Conservation (phyloP, 2,329 filamentous ascomycete genomes). For the Aspergillus brasiliensis region DNA sequence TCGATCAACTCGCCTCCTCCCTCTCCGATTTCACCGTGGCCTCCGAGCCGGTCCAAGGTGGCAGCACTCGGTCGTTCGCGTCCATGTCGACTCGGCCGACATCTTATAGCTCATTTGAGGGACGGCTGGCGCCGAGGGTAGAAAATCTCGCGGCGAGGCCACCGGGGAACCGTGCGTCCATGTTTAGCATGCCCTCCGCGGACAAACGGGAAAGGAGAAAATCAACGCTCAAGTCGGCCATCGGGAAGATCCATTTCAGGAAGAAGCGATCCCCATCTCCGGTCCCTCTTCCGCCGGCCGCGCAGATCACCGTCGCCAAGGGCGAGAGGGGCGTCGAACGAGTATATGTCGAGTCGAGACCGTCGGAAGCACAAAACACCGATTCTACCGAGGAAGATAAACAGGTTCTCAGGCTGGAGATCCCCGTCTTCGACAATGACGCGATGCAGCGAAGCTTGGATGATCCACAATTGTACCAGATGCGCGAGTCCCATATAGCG, state of each 20-base stretch:
- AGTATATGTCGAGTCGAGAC: constrained; percentile 32
- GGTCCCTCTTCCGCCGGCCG: constrained; percentile 30
- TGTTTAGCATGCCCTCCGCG: constrained; percentile 30
- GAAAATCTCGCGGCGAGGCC: constrained; percentile 21
- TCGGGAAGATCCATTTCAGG: constrained; percentile 40
- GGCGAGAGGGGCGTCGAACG: constrained; percentile 36
- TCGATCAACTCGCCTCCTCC: constrained; percentile 35
- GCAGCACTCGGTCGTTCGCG: constrained; percentile 41
- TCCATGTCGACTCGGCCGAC: constrained; percentile 45
- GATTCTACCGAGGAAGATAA: constrained; percentile 18
- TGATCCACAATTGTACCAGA: constrained; percentile 32
- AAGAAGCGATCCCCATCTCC: constrained; percentile 35
- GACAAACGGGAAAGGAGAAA: constrained; percentile 35
- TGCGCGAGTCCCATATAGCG: constrained; percentile 34
- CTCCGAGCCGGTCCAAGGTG: constrained; percentile 30
- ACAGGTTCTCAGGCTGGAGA: constrained; percentile 30
- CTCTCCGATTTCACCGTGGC: constrained; percentile 36
- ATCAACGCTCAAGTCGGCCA: constrained; percentile 36
- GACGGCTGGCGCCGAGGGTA: constrained; percentile 22
- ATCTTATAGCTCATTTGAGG: constrained; percentile 41
- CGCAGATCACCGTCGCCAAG: constrained; percentile 31
- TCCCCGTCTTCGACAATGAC: constrained; percentile 39
- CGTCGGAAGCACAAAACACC: constrained; percentile 1
- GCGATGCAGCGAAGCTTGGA: constrained; percentile 38
- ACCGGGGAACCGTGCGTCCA: constrained; percentile 27